These are phyloP conservation scores for Cornus kousa DNA, from an alignment of 148 eudicot species.

Conservation along the genomic window DNA sequence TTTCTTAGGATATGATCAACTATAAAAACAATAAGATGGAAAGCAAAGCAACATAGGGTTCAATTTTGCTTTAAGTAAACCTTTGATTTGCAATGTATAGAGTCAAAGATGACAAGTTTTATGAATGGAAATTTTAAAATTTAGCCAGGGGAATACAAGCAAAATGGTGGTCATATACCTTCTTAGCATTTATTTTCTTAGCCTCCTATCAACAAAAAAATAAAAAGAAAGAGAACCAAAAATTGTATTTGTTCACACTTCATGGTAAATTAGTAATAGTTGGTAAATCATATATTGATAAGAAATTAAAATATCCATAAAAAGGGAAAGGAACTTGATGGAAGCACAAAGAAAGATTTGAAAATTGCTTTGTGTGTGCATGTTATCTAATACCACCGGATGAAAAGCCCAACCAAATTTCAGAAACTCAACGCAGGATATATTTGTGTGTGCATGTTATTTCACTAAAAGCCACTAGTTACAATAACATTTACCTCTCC, in stretches of 20 bases:
- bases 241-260: no score
- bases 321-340: neutral
- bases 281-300: neutral
- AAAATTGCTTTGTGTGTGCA: no score
- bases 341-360: neutral
- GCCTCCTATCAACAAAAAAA: no score
- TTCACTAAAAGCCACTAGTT: neutral
- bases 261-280: no score
- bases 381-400: neutral
- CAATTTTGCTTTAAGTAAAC: neutral
- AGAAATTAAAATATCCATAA: neutral
- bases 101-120: neutral
- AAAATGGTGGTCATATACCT: no score
- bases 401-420: neutral
- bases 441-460: neutral
- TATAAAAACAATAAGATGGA: neutral
- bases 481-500: conserved; percentile 72
- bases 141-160: neutral
- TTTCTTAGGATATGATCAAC: neutral
- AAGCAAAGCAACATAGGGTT: neutral
- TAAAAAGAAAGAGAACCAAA: neutral
- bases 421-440: no score
- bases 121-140: neutral
- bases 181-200: no score
- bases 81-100: neutral